Evolutionary conservation across 192 early-diverging fungal genomes (phyloP).

Genomic region (Coemansia sp.): DNA sequence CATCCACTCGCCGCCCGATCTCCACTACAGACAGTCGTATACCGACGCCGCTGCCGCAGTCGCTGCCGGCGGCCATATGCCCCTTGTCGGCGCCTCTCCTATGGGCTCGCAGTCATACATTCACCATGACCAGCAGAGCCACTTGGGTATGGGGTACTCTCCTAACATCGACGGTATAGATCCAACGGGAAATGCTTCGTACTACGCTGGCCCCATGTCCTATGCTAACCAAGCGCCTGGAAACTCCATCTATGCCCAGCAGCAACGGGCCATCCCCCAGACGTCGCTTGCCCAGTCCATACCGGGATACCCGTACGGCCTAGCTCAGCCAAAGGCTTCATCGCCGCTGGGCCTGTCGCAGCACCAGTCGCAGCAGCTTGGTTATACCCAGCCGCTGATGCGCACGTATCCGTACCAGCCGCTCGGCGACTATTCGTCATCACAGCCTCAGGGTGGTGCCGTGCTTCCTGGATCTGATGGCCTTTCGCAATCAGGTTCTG

Average conservation of each 20-base stretch:
- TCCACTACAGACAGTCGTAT: conserved; percentile 4
- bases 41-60: conserved; percentile 1
- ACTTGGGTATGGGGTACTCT: conserved; percentile 38
- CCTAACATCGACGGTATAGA: conserved; percentile 33
- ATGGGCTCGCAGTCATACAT: conserved; percentile 11
- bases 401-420: conserved; percentile 40
- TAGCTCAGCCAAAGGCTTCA: conserved; percentile 23
- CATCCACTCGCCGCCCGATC: conserved; percentile 13
- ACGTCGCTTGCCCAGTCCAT: conserved; percentile 12
- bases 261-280: conserved; percentile 11
- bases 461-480: conserved; percentile 16
- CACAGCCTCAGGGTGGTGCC: conserved; percentile 18
- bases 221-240: conserved; percentile 18
- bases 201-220: conserved; percentile 41
- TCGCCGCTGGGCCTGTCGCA: conserved; percentile 19
- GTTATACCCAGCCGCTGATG: conserved; percentile 35
- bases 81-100: background rate
- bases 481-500: conserved; percentile 14
- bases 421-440: conserved; percentile 22
- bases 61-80: conserved; percentile 7
- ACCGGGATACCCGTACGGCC: conserved; percentile 35
- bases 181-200: conserved; percentile 12
- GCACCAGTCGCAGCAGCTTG: conserved; percentile 19
- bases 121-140: conserved; percentile 24
- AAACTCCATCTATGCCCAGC: conserved; percentile 25